phyloP scores from a whole-genome alignment of 129 eudicot species.

The carrot (Daucus carota) region DNA sequence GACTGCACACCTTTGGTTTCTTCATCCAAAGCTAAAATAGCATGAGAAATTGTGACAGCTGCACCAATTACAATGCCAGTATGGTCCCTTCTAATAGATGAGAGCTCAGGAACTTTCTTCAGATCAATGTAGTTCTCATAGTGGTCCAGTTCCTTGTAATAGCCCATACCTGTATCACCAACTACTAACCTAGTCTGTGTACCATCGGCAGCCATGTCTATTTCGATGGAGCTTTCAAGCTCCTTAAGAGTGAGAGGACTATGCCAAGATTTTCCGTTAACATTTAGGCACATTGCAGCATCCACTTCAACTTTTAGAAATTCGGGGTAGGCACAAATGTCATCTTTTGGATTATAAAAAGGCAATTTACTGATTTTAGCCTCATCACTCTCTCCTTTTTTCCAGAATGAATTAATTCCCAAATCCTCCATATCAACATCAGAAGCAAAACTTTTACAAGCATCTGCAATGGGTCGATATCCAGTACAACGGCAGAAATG shows the following conservation, averaged over 20 bases:
- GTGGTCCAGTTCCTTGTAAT: slow-evolving; percentile 47
- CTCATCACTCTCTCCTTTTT: slow-evolving; percentile 43
- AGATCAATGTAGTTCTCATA: slow-evolving; percentile 65
- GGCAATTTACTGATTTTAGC: slow-evolving; percentile 50
- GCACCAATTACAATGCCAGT: slow-evolving; percentile 70
- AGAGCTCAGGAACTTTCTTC: slow-evolving; percentile 65
- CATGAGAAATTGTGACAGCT: slow-evolving; percentile 60
- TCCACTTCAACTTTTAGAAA: slow-evolving; percentile 35
- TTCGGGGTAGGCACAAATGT: slow-evolving; percentile 44
- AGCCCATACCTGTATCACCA: slow-evolving; percentile 74
- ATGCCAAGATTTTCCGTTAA: slow-evolving; percentile 45
- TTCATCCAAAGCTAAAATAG: slow-evolving; percentile 46
- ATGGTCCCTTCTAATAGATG: slow-evolving; percentile 28
- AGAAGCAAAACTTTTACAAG: slow-evolving; percentile 78
- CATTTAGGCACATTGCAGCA: slow-evolving; percentile 24
- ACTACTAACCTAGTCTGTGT: slow-evolving; percentile 45
- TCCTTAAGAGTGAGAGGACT: slow-evolving; percentile 56
- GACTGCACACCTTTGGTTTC: slow-evolving; percentile 4
- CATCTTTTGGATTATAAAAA: slow-evolving; percentile 40
- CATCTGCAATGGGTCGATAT: slow-evolving; percentile 91
- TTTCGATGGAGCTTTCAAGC: slow-evolving; percentile 40
- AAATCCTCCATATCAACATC: slow-evolving; percentile 89
- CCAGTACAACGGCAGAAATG: slow-evolving; percentile 96
- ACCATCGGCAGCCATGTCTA: slow-evolving; percentile 12
- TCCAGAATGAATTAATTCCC: slow-evolving; percentile 82